Percentiles rank a stretch among this genome's conserved stretches.
phyloP scores from a whole-genome alignment of 2,329 filamentous ascomycete genomes.

The Aspergillus chevalieri region DNA sequence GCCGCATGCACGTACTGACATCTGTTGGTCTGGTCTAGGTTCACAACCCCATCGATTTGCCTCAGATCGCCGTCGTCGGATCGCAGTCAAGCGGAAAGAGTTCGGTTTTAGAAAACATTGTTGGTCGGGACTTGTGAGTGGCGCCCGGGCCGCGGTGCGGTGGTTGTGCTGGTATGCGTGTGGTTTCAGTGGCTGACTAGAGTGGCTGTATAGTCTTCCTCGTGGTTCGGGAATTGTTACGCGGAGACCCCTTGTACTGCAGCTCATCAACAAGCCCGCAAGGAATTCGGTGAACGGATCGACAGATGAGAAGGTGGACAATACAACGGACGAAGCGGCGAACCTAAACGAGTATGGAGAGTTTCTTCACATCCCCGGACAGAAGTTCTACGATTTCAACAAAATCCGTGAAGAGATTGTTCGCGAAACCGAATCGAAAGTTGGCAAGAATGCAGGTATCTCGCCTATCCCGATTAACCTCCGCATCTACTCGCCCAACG shows the following conservation, averaged over 20 bases:
- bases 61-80: slow-evolving; percentile 95
- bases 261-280: slow-evolving; percentile 86
- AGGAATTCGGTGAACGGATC: slow-evolving; percentile 65
- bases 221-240: slow-evolving; percentile 97
- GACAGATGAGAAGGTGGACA: slow-evolving; percentile 56
- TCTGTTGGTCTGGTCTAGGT: slow-evolving; percentile 50
- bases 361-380: slow-evolving; percentile 93
- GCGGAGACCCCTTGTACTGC: slow-evolving; percentile 87
- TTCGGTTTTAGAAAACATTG: slow-evolving; percentile 97
- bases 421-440: slow-evolving; percentile 92
- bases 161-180: slow-evolving; percentile 5
- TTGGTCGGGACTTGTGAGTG: slow-evolving; percentile 94
- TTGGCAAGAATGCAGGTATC: slow-evolving; percentile 92
- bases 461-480: slow-evolving; percentile 96
- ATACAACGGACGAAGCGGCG: slow-evolving; percentile 73
- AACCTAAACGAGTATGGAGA: slow-evolving; percentile 98
- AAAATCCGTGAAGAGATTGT: slow-evolving; percentile 98
- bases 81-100: slow-evolving; percentile 99
- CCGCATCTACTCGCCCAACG: slow-evolving; percentile 96
- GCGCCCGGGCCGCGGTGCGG: slow-evolving; percentile 7
- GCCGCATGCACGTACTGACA: slow-evolving; percentile 16
- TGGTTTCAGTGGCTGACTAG: slow-evolving; percentile 19
- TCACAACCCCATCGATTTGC: slow-evolving; percentile 97
- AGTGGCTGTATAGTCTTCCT: slow-evolving; percentile 60
- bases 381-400: slow-evolving; percentile 97